These are phyloP conservation scores for Croton laevigatus DNA, from an alignment of 441 rosid species.

Conservation along the genomic window DNA sequence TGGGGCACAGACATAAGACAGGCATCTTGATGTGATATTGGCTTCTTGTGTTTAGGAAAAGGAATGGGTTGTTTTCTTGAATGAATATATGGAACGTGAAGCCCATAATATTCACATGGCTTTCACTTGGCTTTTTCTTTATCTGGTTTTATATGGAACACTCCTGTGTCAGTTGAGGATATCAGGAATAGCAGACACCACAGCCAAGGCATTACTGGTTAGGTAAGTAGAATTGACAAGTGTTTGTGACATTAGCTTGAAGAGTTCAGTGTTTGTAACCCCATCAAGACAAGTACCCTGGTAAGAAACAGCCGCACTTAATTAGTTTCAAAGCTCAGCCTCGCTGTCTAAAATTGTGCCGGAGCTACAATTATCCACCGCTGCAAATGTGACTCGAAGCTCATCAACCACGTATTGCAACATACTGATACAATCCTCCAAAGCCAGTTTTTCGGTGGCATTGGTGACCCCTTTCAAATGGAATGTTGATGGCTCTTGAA, in stretches of 20 bases:
- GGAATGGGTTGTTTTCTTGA: too few relatives aligned
- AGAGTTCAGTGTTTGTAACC: slow-evolving; percentile 18
- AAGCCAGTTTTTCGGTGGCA: slow-evolving; percentile 36
- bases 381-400: slow-evolving; percentile 34
- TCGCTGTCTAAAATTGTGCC: slow-evolving; percentile 26
- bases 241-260: slow-evolving; percentile 16
- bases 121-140: too few relatives aligned
- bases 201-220: slow-evolving; percentile 47
- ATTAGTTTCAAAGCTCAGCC: slow-evolving; percentile 47
- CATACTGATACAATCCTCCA: slow-evolving; percentile 54
- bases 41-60: too few relatives aligned
- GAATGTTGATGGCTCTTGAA: too few relatives aligned
- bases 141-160: too few relatives aligned
- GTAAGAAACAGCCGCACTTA: slow-evolving; percentile 52
- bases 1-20: too few relatives aligned
- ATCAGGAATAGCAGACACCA: slow-evolving; percentile 32
- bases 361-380: slow-evolving; percentile 33
- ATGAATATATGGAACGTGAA: too few relatives aligned
- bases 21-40: too few relatives aligned
- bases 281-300: slow-evolving; percentile 54
- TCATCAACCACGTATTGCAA: slow-evolving; percentile 37
- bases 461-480: too few relatives aligned
- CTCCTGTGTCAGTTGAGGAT: too few relatives aligned
- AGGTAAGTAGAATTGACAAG: slow-evolving; percentile 37
- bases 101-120: too few relatives aligned